Conservation (phyloP, 2,329 filamentous ascomycete genomes). For the Fusarium xylarioides region DNA sequence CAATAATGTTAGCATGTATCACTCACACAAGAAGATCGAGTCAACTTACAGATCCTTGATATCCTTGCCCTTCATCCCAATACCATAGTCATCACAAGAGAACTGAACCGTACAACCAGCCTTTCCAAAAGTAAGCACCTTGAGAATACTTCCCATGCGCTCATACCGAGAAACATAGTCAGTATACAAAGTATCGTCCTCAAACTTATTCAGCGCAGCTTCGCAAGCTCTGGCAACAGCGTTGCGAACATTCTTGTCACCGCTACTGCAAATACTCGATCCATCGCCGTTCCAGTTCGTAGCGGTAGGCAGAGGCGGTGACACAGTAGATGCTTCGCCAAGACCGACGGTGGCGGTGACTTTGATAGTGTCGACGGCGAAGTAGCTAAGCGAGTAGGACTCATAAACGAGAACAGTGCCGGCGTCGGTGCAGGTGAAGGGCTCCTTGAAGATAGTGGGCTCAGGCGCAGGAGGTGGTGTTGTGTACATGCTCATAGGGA, state of each 20-base stretch:
- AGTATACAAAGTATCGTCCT: slow-evolving; percentile 5
- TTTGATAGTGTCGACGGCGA: background rate
- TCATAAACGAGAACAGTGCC: background rate
- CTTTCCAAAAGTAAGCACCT: background rate
- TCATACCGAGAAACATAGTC: background rate
- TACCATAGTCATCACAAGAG: slow-evolving; percentile 11
- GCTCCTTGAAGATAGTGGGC: slow-evolving; percentile 3
- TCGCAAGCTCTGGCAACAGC: background rate
- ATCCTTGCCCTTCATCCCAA: slow-evolving; percentile 16
- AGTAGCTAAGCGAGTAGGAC: slow-evolving; percentile 1
- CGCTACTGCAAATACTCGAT: background rate
- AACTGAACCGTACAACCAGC: slow-evolving; percentile 11
- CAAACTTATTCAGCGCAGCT: background rate
- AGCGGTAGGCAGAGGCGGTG: background rate
- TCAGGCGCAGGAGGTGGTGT: background rate
- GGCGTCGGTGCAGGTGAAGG: background rate
- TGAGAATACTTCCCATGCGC: slow-evolving; percentile 12
- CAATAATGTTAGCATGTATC: background rate
- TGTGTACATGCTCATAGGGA: slow-evolving; percentile 8
- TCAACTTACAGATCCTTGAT: slow-evolving; percentile 17
- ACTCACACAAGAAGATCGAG: fast-evolving
- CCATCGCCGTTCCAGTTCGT: slow-evolving; percentile 1
- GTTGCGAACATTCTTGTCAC: background rate
- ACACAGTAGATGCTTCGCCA: background rate
- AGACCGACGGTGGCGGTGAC: slow-evolving; percentile 4